These are phyloP conservation scores for Pseudotsuga menziesii DNA, from an alignment of 75 land plant genomes.

Conservation along the genomic window DNA sequence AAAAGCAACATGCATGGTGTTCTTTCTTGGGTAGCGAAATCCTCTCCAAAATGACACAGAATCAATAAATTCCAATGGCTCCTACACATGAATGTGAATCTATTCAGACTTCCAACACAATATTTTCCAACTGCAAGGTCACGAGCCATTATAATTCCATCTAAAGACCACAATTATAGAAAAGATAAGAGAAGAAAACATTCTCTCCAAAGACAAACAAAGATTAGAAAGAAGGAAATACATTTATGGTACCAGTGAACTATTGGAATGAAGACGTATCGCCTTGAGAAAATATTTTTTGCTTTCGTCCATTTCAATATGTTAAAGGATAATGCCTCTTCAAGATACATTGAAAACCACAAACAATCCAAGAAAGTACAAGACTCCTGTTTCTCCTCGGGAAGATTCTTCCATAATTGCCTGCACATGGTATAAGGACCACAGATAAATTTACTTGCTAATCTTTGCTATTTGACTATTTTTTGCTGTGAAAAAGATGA, in stretches of 20 bases:
- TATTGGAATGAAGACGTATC: conserved; percentile 58
- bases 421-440: conserved; percentile 13
- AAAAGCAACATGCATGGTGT: conserved; percentile 57
- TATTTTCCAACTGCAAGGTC: too few relatives aligned
- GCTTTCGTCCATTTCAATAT: conserved; percentile 50
- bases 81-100: conserved; percentile 17
- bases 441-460: too few relatives aligned
- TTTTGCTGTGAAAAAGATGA: too few relatives aligned
- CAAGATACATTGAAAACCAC: conserved; percentile 44
- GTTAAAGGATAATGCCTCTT: conserved; percentile 17
- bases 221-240: too few relatives aligned
- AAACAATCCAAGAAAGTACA: conserved; percentile 41
- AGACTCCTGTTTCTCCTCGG: conserved; percentile 21
- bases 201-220: too few relatives aligned
- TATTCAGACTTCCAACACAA: too few relatives aligned
- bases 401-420: conserved; percentile 34
- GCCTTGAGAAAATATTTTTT: conserved; percentile 41
- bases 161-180: too few relatives aligned
- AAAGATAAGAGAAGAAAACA: background rate
- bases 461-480: too few relatives aligned
- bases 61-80: conserved; percentile 60
- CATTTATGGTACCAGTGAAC: conserved; percentile 33
- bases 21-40: conserved; percentile 12
- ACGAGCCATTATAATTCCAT: too few relatives aligned
- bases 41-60: conserved; percentile 53